Conservation (phyloP, 495 filamentous ascomycete species). For the Penicillium cinerascens region DNA sequence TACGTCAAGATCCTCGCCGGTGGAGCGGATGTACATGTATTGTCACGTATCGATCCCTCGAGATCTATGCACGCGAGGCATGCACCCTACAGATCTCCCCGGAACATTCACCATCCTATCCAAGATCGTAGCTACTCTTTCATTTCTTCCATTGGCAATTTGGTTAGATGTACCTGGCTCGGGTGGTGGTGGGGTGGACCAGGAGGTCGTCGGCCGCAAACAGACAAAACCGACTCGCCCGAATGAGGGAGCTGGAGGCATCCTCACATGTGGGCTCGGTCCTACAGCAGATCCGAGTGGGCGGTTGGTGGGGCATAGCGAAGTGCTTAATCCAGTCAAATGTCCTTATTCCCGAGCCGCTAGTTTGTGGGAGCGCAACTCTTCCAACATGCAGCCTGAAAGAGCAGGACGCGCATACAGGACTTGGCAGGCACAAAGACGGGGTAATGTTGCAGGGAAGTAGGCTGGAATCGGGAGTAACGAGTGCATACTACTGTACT, state of each 20-base stretch:
- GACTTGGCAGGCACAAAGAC: slow-evolving; percentile 9
- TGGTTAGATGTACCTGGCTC: too few relatives aligned
- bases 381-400: neutral
- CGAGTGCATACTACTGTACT: neutral
- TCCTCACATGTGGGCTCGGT: neutral
- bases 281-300: slow-evolving; percentile 4
- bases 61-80: neutral
- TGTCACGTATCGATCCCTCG: slow-evolving; percentile 6
- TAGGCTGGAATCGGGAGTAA: neutral
- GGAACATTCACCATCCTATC: neutral
- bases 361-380: slow-evolving; percentile 4
- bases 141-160: neutral
- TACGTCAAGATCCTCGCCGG: slow-evolving; percentile 35
- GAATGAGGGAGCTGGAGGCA: neutral
- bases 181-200: slow-evolving; percentile 9
- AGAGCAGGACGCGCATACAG: neutral
- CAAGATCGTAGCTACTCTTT: neutral
- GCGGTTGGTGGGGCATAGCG: slow-evolving; percentile 16
- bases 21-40: slow-evolving; percentile 7
- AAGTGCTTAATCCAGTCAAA: slow-evolving; percentile 18
- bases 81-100: neutral
- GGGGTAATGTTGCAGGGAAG: neutral
- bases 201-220: slow-evolving; percentile 5
- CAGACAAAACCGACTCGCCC: slow-evolving; percentile 3
- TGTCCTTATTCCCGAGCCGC: slow-evolving; percentile 7